Base-by-base conservation (phyloP, 2,329 filamentous ascomycete genomes). In the Exserohilum turcica region DNA sequence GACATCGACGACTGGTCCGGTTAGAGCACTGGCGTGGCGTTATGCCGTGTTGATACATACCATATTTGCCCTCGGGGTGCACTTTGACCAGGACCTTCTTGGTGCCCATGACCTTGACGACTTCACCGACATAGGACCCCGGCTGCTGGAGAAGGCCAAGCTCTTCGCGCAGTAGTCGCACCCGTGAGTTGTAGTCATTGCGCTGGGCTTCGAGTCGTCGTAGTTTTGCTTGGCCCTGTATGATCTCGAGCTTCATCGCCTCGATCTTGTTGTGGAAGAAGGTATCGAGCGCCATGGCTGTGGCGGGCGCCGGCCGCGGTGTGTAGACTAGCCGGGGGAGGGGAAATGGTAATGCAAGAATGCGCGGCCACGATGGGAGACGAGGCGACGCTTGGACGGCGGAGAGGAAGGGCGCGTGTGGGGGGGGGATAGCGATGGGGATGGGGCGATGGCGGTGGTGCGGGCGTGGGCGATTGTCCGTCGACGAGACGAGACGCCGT, bases 211-310 rank as follows among this genome's bases (percentile, higher is more conserved):
- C 94, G 68, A 99, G 85, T 74, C 94, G 87, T 66, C 94, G 89
- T 59, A 99, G 83, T 53, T 96, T 92, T 51, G 94, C 93, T 80
- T 99, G 94, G 51, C 94, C 93, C 80, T 97, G 93, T 76, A 99
- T 93, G 76, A 99, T 99, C 86, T 99, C 93, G 77, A 99, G 92
- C 89, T 97, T 97, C 90, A 97, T 96, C 77, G 90, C 88, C 90
- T 99, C 94, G 80, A 97, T 97, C 84, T 99, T 99, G 84, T 97
- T 97, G 81, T 94, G 91, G 79, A 96, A 99, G 82, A 97, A 99
- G 79, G 90, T 96, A 79, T 97, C 94, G 80, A 99, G 90, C 85
- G 93, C 92, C 94, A 99, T 99, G 76, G 74, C 87, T 84, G 77
- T 71, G 72, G 71, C 62, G 64, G 67, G 58, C 57, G 64, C 60